A percentile compares a stretch with the other conserved stretches of the same genome.
Conservation (phyloP, 2,329 filamentous ascomycete genomes). For the Pseudogymnoascus sp. region DNA sequence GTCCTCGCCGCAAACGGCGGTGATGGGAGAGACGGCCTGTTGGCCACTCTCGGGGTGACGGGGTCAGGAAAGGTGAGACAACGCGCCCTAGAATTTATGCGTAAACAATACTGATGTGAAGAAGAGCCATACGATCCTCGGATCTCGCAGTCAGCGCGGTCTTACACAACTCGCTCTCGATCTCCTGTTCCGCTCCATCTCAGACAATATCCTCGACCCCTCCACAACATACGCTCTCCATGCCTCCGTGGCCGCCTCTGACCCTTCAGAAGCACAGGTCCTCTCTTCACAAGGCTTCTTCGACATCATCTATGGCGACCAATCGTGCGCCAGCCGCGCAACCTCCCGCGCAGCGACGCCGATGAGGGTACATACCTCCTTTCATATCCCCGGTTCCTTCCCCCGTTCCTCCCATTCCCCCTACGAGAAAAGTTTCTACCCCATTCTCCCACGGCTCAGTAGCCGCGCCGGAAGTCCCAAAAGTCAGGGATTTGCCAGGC, state of each 20-base stretch:
- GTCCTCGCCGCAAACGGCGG: conserved; percentile 65
- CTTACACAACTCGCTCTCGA: conserved; percentile 88
- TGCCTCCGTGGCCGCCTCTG: conserved; percentile 65
- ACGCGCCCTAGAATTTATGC: background rate
- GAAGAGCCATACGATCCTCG: conserved; percentile 91
- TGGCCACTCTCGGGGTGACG: conserved; percentile 89
- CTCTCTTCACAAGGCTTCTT: conserved; percentile 68
- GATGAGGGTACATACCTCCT: conserved; percentile 49
- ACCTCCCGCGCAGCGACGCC: conserved; percentile 61
- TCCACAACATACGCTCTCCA: conserved; percentile 53
- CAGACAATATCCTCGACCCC: conserved; percentile 59
- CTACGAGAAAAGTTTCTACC: conserved; percentile 13
- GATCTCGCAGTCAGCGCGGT: conserved; percentile 76
- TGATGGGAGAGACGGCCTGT: conserved; percentile 77
- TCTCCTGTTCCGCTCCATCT: conserved; percentile 76
- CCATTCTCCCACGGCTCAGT: conserved; percentile 13
- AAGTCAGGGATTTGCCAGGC: conserved; percentile 20
- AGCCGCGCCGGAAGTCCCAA: conserved; percentile 23
- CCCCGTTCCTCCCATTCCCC: conserved; percentile 16
- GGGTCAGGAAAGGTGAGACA: conserved; percentile 80
- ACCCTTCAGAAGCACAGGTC: conserved; percentile 73
- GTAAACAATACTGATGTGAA: conserved; percentile 9
- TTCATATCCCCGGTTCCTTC: conserved; percentile 13
- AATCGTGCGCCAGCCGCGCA: conserved; percentile 44
- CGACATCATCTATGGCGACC: conserved; percentile 67